Evolutionary conservation across 305 asterid genomes (phyloP), one percentile per base, ranked within the genome.

Genomic region (Andrographis paniculata): DNA sequence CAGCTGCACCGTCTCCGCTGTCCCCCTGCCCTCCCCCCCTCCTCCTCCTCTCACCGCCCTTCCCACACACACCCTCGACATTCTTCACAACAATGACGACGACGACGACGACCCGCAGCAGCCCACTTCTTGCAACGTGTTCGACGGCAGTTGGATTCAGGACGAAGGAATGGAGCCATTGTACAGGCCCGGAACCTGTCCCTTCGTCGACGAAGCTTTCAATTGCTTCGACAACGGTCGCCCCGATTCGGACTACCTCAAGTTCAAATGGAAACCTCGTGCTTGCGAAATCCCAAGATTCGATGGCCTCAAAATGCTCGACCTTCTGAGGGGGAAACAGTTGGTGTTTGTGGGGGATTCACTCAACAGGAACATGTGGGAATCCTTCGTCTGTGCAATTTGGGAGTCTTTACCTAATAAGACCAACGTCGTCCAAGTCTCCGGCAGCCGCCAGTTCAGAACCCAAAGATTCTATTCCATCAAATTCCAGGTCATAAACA

Each of bases 321-420:
- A 71, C 40, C 45, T 75, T 46, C 57, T 81, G 37, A 71, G 52
- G 16, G 87, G 78, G 41, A 81, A 78, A 53, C 59, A 72, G 15
- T 15, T 77, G 68, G 83, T 63, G 10, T 80, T 77, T 45, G 86
- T 80, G 9, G 91, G 85, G 14, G 91, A 76, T 63, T 81, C 87
- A 1, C 52, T 77, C 20, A 81, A 81, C 37, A 65, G 84, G 24
- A 77, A 81, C 51, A 81, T 81, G 82, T 81, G 82, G 93, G 80
- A 82, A 48, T 71, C 80, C 0, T 42, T 75, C 23, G 55, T 72
- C 15, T 78, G 87, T 67, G 63, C 73, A 20, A 20, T 74, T 52
- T 67, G 75, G 62, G 61, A 59, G 12, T 63, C 86, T 1, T 17
- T 77, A 36, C 38, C 7, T 2, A 61, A 73, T 45, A 63, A 66